A percentile compares a stretch with the other conserved stretches of the same genome.
phyloP scores from a whole-genome alignment of 2,329 filamentous ascomycete genomes.

The Botrytis pseudocinerea region DNA sequence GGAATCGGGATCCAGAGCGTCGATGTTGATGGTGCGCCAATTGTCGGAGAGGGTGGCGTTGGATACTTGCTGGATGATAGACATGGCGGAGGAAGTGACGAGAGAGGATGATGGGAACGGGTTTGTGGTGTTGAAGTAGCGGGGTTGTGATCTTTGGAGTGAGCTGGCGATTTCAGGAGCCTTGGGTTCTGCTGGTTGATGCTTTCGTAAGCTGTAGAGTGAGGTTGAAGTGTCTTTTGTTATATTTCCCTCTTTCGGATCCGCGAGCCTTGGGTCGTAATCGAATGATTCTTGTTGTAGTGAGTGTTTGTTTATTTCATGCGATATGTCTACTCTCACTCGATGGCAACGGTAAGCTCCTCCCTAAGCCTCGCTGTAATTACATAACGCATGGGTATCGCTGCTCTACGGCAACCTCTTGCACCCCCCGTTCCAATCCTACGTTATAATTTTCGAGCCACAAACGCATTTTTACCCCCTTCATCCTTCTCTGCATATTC shows the following conservation, averaged over 20 bases:
- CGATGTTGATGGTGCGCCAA: slow-evolving; percentile 92
- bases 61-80: slow-evolving; percentile 66
- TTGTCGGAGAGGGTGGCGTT: slow-evolving; percentile 61
- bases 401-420: slow-evolving; percentile 15
- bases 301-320: not conserved
- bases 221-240: not conserved
- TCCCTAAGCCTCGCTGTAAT: not conserved
- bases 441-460: not conserved
- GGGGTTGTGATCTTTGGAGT: slow-evolving; percentile 21
- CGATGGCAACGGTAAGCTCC: not conserved
- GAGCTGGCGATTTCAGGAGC: slow-evolving; percentile 6
- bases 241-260: not conserved
- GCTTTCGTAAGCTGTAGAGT: not conserved
- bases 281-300: not conserved
- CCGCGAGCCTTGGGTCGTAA: not conserved
- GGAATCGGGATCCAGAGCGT: slow-evolving; percentile 86
- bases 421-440: not conserved
- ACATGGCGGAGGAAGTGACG: slow-evolving; percentile 50
- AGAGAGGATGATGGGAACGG: not conserved
- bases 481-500: slow-evolving; percentile 23
- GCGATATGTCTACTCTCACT: not conserved
- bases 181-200: not conserved
- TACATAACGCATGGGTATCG: not conserved
- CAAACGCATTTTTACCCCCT: not conserved
- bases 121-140: slow-evolving; percentile 1